Evolutionary conservation across 352 stramenopile genomes (phyloP).

Genomic region (Phytopythium litorale): DNA sequence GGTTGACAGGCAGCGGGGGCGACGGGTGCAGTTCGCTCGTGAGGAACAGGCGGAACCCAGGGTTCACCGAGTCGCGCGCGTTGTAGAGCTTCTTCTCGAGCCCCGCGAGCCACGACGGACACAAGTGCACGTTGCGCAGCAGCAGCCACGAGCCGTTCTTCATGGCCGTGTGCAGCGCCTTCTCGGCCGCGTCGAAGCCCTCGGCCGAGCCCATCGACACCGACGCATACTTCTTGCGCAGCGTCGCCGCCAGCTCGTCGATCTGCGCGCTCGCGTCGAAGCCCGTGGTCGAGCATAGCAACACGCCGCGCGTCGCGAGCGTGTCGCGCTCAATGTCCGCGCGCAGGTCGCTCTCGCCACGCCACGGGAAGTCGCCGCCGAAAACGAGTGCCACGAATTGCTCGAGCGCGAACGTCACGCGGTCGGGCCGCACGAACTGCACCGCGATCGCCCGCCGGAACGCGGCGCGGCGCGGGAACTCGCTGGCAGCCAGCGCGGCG

Average conservation of each 20-base stretch:
- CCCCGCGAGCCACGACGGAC: constrained; percentile 94
- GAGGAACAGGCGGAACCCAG: constrained; percentile 92
- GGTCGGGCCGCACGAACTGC: constrained; percentile 86
- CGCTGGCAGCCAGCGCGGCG: constrained; percentile 22
- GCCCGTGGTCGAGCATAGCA: constrained; percentile 96
- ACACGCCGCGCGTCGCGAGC: constrained; percentile 87
- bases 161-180: constrained; percentile 91
- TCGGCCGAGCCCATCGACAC: constrained; percentile 99
- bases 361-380: constrained; percentile 92
- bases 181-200: constrained; percentile 95
- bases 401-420: constrained; percentile 81
- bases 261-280: constrained; percentile 98
- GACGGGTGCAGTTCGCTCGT: constrained; percentile 97
- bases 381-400: constrained; percentile 84
- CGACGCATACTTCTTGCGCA: constrained; percentile 93
- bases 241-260: constrained; percentile 89
- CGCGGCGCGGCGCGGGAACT: constrained; percentile 48
- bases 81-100: constrained; percentile 98
- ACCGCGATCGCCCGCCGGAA: constrained; percentile 85
- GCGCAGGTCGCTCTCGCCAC: constrained; percentile 91
- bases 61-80: constrained; percentile 61
- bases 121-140: constrained; percentile 99
- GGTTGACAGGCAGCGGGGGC: constrained; percentile 92
- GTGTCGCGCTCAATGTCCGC: constrained; percentile 93
- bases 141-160: constrained; percentile 98